These are phyloP conservation scores for Aspergillus kassunensis DNA, from an alignment of 495 filamentous ascomycete species.

Conservation along the genomic window DNA sequence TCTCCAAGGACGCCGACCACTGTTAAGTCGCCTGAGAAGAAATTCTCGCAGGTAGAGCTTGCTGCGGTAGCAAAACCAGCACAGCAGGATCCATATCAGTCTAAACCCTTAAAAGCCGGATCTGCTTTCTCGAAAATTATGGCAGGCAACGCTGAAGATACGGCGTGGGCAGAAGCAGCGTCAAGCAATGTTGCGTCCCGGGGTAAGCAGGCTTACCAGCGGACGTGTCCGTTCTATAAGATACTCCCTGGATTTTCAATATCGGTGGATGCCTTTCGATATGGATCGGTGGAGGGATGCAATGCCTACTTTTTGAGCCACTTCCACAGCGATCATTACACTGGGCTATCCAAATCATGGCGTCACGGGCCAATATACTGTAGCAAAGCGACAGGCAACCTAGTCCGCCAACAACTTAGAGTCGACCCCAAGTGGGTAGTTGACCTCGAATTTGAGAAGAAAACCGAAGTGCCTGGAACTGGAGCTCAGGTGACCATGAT, in stretches of 20 bases:
- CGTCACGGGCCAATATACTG: conserved; percentile 94
- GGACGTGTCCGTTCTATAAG: conserved; percentile 98
- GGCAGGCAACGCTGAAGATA: conserved; percentile 83
- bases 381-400: conserved; percentile 83
- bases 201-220: conserved; percentile 83
- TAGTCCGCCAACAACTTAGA: conserved; percentile 78
- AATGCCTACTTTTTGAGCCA: conserved; percentile 96
- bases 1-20: conserved; percentile 22
- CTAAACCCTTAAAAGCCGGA: conserved; percentile 33
- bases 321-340: conserved; percentile 97
- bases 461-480: conserved; percentile 71
- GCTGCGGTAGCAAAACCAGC: conserved; percentile 69
- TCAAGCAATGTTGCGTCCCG: conserved; percentile 71
- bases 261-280: conserved; percentile 94
- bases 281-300: conserved; percentile 87
- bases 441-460: conserved; percentile 81
- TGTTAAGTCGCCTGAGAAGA: conserved; percentile 20
- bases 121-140: conserved; percentile 92
- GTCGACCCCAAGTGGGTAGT: conserved; percentile 85
- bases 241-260: conserved; percentile 89
- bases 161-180: conserved; percentile 83
- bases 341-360: conserved; percentile 85
- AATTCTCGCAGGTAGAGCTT: conserved; percentile 54
- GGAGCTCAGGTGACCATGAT: conserved; percentile 88
- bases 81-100: conserved; percentile 67